These are phyloP conservation scores for Tuber microsphaerosporum DNA, from an alignment of 495 filamentous ascomycete species.

Conservation along the genomic window DNA sequence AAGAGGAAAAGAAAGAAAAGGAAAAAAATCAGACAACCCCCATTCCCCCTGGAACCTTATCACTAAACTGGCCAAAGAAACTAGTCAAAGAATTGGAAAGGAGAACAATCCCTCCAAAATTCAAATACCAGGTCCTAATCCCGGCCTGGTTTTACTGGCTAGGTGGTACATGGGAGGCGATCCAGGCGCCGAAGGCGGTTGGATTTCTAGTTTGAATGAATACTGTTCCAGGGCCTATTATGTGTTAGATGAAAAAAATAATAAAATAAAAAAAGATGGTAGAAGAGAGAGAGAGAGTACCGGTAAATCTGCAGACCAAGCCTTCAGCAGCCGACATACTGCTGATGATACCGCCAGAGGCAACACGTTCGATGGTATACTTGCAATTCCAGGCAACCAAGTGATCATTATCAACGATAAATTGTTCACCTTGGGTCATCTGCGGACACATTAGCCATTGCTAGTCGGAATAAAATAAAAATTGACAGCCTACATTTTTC, in stretches of 20 bases:
- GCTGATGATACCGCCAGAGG: slow-evolving; percentile 82
- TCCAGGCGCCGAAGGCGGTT: slow-evolving; percentile 51
- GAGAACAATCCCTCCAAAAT: background rate
- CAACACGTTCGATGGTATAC: slow-evolving; percentile 79
- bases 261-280: background rate
- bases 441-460: slow-evolving; percentile 19
- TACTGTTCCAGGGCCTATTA: slow-evolving; percentile 68
- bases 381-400: slow-evolving; percentile 96
- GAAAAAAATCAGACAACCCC: background rate
- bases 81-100: background rate
- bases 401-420: slow-evolving; percentile 92
- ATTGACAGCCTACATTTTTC: slow-evolving; percentile 67
- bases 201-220: slow-evolving; percentile 92
- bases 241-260: background rate
- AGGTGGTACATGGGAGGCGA: slow-evolving; percentile 43
- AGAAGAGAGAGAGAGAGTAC: slow-evolving; percentile 37
- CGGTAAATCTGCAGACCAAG: slow-evolving; percentile 85
- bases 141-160: slow-evolving; percentile 30
- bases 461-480: background rate
- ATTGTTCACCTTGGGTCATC: slow-evolving; percentile 62
- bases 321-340: slow-evolving; percentile 73
- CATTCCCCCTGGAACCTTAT: background rate
- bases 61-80: background rate
- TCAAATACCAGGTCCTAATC: background rate
- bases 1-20: background rate